phyloP scores from a whole-genome alignment of 2,329 filamentous ascomycete genomes.

The Coleophoma eucalyptorum region DNA sequence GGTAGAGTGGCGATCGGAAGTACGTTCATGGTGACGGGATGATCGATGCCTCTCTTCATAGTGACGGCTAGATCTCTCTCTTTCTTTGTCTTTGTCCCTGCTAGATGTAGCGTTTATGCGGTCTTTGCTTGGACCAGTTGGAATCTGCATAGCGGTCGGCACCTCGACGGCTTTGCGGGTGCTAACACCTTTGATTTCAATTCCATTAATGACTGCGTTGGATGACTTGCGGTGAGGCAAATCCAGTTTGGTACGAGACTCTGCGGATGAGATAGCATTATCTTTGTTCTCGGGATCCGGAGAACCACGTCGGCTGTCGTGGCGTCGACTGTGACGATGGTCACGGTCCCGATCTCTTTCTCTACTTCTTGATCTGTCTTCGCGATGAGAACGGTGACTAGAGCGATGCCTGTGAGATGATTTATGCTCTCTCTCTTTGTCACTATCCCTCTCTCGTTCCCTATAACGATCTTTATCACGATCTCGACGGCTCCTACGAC shows the following conservation, averaged over 20 bases:
- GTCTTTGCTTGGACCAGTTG: slow-evolving; percentile 24
- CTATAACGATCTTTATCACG: slow-evolving; percentile 41
- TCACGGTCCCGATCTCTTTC: slow-evolving; percentile 44
- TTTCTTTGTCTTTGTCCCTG: slow-evolving; percentile 28
- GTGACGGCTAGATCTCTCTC: slow-evolving; percentile 26
- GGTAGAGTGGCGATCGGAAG: slow-evolving; percentile 27
- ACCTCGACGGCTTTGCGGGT: slow-evolving; percentile 15
- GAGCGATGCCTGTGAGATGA: slow-evolving; percentile 35
- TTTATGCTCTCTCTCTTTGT: slow-evolving; percentile 38
- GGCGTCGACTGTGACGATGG: slow-evolving; percentile 23
- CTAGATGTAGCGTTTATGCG: slow-evolving; percentile 10
- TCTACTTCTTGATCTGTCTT: slow-evolving; percentile 30
- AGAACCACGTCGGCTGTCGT: slow-evolving; percentile 10
- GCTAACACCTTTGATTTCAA: slow-evolving; percentile 28
- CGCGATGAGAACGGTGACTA: slow-evolving; percentile 46
- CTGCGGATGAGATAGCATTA: slow-evolving; percentile 2
- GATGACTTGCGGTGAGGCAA: slow-evolving; percentile 13
- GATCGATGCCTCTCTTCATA: slow-evolving; percentile 1
- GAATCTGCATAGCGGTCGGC: slow-evolving; percentile 16
- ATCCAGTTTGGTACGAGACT: slow-evolving; percentile 12
- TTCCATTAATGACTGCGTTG: slow-evolving; percentile 16
- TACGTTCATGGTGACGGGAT: slow-evolving; percentile 7
- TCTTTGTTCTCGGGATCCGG: slow-evolving; percentile 14
- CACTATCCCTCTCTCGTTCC: slow-evolving; percentile 37
- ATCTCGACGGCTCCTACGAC: slow-evolving; percentile 59